phyloP scores from a whole-genome alignment of 805 yeast species.

The Metschnikowia baotianmanensis region DNA sequence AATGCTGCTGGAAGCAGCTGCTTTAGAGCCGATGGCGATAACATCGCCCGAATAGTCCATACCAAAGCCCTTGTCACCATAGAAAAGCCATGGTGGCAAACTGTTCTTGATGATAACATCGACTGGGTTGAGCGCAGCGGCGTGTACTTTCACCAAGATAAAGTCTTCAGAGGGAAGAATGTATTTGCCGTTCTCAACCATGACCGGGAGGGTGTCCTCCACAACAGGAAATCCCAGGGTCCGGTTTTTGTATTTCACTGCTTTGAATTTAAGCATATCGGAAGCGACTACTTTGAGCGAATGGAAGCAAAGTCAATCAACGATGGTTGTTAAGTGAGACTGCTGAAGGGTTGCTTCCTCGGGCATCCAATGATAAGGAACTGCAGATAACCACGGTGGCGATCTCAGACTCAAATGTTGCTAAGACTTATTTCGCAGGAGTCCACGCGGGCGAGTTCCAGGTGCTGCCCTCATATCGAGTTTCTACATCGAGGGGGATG shows the following conservation, averaged over 20 bases:
- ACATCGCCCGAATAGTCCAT: conserved; percentile 34
- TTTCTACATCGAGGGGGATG: too few species aligned
- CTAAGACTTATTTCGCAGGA: too few species aligned
- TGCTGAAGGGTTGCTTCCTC: too few species aligned
- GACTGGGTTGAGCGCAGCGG: conserved; percentile 35
- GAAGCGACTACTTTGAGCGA: neutral
- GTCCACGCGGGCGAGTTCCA: too few species aligned
- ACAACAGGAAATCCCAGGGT: conserved; percentile 15
- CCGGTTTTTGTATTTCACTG: conserved; percentile 22
- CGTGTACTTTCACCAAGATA: conserved; percentile 30
- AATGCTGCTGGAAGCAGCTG: conserved; percentile 20
- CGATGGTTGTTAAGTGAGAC: too few species aligned
- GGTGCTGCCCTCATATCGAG: too few species aligned
- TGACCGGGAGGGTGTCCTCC: conserved; percentile 13
- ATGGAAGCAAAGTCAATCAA: too few species aligned
- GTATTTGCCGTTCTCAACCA: conserved; percentile 9
- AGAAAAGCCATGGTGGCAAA: conserved; percentile 12
- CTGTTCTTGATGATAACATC: conserved; percentile 26
- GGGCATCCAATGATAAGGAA: too few species aligned
- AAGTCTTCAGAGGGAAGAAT: conserved; percentile 16
- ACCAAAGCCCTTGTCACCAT: conserved; percentile 26
- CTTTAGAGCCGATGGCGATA: conserved; percentile 29
- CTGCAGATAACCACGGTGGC: too few species aligned
- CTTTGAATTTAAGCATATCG: conserved; percentile 21
- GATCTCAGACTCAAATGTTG: too few species aligned